phyloP scores from a whole-genome alignment of 2,329 filamentous ascomycete genomes.

The Xylariaceae sp. region DNA sequence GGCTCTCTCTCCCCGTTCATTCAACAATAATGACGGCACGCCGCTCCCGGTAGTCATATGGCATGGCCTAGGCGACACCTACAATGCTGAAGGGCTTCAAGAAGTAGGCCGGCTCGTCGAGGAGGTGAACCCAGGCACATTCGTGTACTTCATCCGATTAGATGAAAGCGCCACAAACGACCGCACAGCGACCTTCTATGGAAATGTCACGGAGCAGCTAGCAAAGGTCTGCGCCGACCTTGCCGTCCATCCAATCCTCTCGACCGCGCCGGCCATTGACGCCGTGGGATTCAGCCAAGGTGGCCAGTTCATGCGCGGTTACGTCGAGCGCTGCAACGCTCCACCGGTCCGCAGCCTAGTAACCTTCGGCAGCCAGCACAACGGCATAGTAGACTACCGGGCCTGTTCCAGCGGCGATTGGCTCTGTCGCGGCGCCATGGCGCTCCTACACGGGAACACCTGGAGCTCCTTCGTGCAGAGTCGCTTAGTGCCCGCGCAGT shows the following conservation, averaged over 20 bases:
- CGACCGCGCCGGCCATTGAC: constrained; percentile 77
- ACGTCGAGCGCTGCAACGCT: constrained; percentile 79
- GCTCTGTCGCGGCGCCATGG: constrained; percentile 76
- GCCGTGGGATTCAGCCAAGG: constrained; percentile 94
- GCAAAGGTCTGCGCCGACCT: constrained; percentile 73
- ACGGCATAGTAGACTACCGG: constrained; percentile 82
- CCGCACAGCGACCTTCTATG: constrained; percentile 81
- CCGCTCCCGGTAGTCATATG: constrained; percentile 89
- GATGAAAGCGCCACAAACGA: constrained; percentile 63
- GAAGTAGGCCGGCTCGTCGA: constrained; percentile 68
- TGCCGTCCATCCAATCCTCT: constrained; percentile 70
- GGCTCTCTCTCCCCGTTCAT: constrained; percentile 5
- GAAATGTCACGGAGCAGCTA: constrained; percentile 80
- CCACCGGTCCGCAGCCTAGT: constrained; percentile 74
- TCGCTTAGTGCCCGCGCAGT: constrained; percentile 86
- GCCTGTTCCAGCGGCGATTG: constrained; percentile 68
- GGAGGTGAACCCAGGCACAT: constrained; percentile 72
- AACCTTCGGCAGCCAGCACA: constrained; percentile 88
- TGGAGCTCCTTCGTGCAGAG: constrained; percentile 77
- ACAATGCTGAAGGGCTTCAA: constrained; percentile 69
- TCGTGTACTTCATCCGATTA: constrained; percentile 75
- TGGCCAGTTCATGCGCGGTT: constrained; percentile 89
- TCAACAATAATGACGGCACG: constrained; percentile 50
- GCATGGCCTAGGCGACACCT: constrained; percentile 79
- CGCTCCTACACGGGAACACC: constrained; percentile 71